Evolutionary conservation across 495 filamentous ascomycete genomes (phyloP).

Genomic region (Cryomyces minteri): DNA sequence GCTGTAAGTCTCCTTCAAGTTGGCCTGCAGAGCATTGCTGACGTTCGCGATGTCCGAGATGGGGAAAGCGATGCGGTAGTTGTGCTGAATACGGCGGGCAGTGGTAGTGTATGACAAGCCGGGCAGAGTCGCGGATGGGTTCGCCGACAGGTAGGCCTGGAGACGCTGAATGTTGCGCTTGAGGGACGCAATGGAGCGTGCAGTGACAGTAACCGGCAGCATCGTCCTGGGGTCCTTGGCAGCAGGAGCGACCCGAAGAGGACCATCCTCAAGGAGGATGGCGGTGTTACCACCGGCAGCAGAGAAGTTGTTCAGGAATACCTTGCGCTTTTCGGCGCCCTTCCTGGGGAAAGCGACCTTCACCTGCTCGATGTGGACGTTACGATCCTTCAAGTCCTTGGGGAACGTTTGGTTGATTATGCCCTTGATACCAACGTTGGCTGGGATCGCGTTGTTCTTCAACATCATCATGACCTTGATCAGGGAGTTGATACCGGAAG

Average conservation of each 20-base stretch:
- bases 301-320: slow-evolving; percentile 31
- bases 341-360: slow-evolving; percentile 44
- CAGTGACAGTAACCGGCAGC: slow-evolving; percentile 33
- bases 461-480: slow-evolving; percentile 83
- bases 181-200: slow-evolving; percentile 31
- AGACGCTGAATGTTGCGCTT: slow-evolving; percentile 35
- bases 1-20: slow-evolving; percentile 24
- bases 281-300: slow-evolving; percentile 27
- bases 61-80: slow-evolving; percentile 23
- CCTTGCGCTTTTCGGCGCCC: slow-evolving; percentile 41
- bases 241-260: slow-evolving; percentile 19
- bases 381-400: slow-evolving; percentile 50
- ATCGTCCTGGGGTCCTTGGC: slow-evolving; percentile 34
- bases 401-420: slow-evolving; percentile 71
- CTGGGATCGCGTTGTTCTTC: slow-evolving; percentile 63
- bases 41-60: slow-evolving; percentile 21
- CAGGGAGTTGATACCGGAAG: slow-evolving; percentile 65
- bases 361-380: slow-evolving; percentile 48
- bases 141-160: slow-evolving; percentile 29
- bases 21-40: slow-evolving; percentile 19
- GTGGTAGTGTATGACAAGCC: slow-evolving; percentile 25
- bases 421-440: slow-evolving; percentile 76
- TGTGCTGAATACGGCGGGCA: slow-evolving; percentile 27
- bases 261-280: slow-evolving; percentile 34
- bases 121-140: slow-evolving; percentile 24